Evolutionary conservation across 106 monocot species (phyloP), one percentile per base, ranked within the genome.

Genomic region (Triglochin maritima): DNA sequence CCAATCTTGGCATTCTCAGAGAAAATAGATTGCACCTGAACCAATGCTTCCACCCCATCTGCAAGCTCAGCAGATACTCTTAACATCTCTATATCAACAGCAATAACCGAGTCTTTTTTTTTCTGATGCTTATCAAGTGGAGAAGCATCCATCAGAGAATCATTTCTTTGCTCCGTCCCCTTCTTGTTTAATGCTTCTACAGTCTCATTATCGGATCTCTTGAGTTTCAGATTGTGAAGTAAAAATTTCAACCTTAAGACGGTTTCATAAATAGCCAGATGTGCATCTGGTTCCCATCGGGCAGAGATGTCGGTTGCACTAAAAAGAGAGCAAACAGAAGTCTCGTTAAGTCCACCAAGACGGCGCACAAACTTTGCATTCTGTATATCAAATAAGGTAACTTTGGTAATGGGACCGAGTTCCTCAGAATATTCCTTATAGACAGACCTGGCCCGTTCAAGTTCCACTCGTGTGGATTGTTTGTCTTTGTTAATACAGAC

Each of bases 1-100:
- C 98, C 98, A 49, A 98, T 98, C 65, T 56, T 86, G 61, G 86
- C 88, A 82, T 98, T 98, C 78, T 98, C 98, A 66, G 98, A 92
- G 62, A 98, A 98, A 53, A 98, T 92, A 9, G 92, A 88, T 46
- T 92, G 82, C 43, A 98, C 92, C 53, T 79, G 72, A 71, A 98
- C 29, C 60, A 69, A 60, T 69, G 88, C 64, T 71, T 98, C 88
- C 17, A 98, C 98, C 50, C 98, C 98, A 74, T 98, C 98, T 49
- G 88, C 98, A 77, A 92, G 74, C 68, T 86, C 98, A 86, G 88
- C 91, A 48, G 84, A 82, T 63, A 89, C 52, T 58, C 80, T 84
- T 53, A 98, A 68, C 74, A 76, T 82, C 58, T 89, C 92, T 52
- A 98, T 47, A 77, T 98, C 98, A 56, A 98, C 66, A 13, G 98